Evolutionary conservation across 1,284 basidiomycete species (phyloP).

Genomic region (Melanopsichium pennsylvanicum): DNA sequence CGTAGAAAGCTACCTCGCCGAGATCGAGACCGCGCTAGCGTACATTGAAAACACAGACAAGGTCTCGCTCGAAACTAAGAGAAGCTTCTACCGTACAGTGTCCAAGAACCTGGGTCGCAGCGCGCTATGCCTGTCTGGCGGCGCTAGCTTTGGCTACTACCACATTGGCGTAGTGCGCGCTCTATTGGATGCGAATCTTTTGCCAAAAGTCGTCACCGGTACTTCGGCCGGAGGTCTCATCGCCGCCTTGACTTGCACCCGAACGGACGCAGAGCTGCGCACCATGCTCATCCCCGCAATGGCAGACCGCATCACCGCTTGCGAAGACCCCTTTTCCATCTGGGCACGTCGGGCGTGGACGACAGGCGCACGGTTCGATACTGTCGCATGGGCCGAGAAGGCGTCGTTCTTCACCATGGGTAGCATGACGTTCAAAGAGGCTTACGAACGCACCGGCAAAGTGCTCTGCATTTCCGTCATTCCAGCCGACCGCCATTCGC

Average conservation of each 20-base stretch:
- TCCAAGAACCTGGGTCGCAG: constrained; percentile 88
- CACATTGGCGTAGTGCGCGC: constrained; percentile 92
- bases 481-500: constrained; percentile 86
- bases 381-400: constrained; percentile 80
- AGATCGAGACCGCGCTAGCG: constrained; percentile 48
- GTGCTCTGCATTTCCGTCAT: constrained; percentile 93
- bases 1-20: constrained; percentile 56
- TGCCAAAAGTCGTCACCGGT: constrained; percentile 87
- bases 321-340: constrained; percentile 74
- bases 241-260: constrained; percentile 78
- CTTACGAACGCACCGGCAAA: constrained; percentile 87
- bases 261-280: constrained; percentile 87
- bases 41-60: constrained; percentile 62
- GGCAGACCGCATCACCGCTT: constrained; percentile 87
- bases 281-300: constrained; percentile 68
- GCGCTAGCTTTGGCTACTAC: constrained; percentile 87
- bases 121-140: constrained; percentile 91
- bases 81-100: constrained; percentile 85
- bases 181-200: constrained; percentile 82
- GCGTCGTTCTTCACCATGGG: constrained; percentile 88
- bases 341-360: constrained; percentile 83
- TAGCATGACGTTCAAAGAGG: constrained; percentile 93
- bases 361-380: constrained; percentile 93
- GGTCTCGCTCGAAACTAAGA: constrained; percentile 85
- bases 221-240: constrained; percentile 88